A percentile compares a stretch with the other conserved stretches of the same genome.
These are phyloP conservation scores for Gymnopilus dilepis DNA, from an alignment of 768 basidiomycete genomes.

Conservation along the genomic window DNA sequence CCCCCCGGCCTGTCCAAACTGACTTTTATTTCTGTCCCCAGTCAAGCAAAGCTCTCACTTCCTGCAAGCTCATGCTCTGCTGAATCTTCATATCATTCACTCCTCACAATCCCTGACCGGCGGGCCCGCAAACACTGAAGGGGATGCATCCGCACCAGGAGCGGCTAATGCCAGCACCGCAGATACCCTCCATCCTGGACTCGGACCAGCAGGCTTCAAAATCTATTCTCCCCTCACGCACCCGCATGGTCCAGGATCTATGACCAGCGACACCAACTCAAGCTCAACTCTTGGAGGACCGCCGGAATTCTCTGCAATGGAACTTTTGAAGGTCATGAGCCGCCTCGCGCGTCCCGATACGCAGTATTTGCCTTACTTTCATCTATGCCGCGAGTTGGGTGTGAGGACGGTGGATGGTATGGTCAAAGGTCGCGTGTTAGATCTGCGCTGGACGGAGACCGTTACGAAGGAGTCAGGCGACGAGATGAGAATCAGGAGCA, in stretches of 20 bases:
- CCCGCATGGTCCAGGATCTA: constrained; percentile 33
- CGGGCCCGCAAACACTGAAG: constrained; percentile 27
- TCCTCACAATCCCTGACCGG: constrained; percentile 63
- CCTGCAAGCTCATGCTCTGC: constrained; percentile 81
- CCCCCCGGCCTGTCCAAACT: neutral
- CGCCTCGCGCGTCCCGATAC: constrained; percentile 70
- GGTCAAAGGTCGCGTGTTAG: constrained; percentile 77
- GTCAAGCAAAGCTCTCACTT: constrained; percentile 84
- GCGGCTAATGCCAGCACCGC: constrained; percentile 42
- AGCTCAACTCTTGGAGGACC: constrained; percentile 29
- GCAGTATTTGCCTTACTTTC: constrained; percentile 76
- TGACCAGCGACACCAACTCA: constrained; percentile 41
- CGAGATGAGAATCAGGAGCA: constrained; percentile 24
- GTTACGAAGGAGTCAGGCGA: constrained; percentile 58
- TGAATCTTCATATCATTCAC: constrained; percentile 89
- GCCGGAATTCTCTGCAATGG: constrained; percentile 75
- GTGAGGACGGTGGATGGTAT: constrained; percentile 85
- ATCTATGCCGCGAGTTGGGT: constrained; percentile 83
- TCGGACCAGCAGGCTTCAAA: constrained; percentile 68
- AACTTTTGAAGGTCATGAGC: constrained; percentile 82
- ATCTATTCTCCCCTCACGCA: constrained; percentile 53
- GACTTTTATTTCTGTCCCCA: constrained; percentile 36
- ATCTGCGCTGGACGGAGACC: constrained; percentile 78
- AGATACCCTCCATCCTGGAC: constrained; percentile 60
- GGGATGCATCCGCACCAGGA: constrained; percentile 29